Evolutionary conservation across 208 protist genomes (phyloP).

Genomic region (Vickermania ingenoplastis): DNA sequence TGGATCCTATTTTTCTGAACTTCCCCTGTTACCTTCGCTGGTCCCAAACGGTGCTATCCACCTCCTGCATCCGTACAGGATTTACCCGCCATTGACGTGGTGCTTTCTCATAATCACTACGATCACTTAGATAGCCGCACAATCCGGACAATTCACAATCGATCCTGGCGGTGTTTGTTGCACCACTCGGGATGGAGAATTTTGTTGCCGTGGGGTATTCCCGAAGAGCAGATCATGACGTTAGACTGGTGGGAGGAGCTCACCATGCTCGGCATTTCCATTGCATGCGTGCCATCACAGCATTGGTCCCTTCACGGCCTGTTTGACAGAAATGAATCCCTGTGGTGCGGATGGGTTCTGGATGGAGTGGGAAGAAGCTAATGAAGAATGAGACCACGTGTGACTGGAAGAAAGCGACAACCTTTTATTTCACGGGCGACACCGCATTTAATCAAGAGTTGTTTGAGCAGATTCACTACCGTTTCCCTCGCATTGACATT

Average conservation of each 20-base stretch:
- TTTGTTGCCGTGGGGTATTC: slow-evolving; percentile 31
- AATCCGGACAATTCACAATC: slow-evolving; percentile 19
- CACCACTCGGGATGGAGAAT: slow-evolving; percentile 44
- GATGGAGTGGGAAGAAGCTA: slow-evolving; percentile 14
- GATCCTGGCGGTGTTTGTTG: slow-evolving; percentile 31
- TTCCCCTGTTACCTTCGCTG: slow-evolving; percentile 48
- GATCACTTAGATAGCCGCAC: slow-evolving; percentile 69
- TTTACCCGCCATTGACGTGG: slow-evolving; percentile 62
- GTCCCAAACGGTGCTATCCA: slow-evolving; percentile 27
- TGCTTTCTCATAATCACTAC: slow-evolving; percentile 87
- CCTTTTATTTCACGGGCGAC: slow-evolving; percentile 55
- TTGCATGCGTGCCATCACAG: slow-evolving; percentile 45
- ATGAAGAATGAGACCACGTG: background rate
- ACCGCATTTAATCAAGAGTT: slow-evolving; percentile 36
- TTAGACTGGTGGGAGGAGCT: slow-evolving; percentile 48
- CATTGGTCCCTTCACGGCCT: slow-evolving; percentile 40
- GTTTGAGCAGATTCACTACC: slow-evolving; percentile 37
- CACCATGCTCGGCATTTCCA: slow-evolving; percentile 23
- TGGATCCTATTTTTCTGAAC: slow-evolving; percentile 74
- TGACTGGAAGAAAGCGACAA: slow-evolving; percentile 23
- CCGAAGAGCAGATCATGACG: slow-evolving; percentile 15
- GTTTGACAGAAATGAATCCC: slow-evolving; percentile 35
- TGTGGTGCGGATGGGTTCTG: slow-evolving; percentile 66
- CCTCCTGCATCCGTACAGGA: slow-evolving; percentile 26
- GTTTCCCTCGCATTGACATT: slow-evolving; percentile 43